Conservation (phyloP, 345 rosid genomes). For the Xanthoceras sorbifolium region DNA sequence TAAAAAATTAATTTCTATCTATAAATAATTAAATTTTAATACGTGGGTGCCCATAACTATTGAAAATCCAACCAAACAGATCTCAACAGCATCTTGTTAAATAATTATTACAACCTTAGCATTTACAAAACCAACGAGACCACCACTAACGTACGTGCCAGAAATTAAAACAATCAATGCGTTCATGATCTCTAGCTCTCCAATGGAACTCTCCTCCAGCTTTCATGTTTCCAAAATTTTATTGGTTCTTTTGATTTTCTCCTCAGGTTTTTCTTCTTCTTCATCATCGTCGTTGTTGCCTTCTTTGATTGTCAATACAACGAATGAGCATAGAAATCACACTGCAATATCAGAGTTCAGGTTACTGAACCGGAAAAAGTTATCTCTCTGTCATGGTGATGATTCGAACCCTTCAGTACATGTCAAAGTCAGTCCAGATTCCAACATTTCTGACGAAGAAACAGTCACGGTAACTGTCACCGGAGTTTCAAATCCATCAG, state of each 20-base stretch:
- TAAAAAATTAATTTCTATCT: too few relatives aligned
- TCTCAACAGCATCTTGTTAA: neutral
- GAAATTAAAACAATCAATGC: neutral
- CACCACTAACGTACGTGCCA: too few relatives aligned
- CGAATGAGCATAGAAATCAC: slow-evolving; percentile 34
- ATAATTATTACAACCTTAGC: neutral
- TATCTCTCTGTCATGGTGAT: slow-evolving; percentile 36
- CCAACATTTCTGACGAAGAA: slow-evolving; percentile 37
- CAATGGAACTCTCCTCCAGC: slow-evolving; percentile 8
- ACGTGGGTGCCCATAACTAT: neutral
- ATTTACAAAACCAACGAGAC: too few relatives aligned
- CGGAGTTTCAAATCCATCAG: slow-evolving; percentile 46
- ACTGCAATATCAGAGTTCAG: slow-evolving; percentile 58
- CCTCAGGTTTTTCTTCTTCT: slow-evolving; percentile 6
- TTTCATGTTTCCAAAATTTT: neutral
- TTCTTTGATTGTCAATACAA: slow-evolving; percentile 33
- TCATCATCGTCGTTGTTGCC: slow-evolving; percentile 17
- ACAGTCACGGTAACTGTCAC: slow-evolving; percentile 44
- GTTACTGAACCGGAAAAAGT: slow-evolving; percentile 47
- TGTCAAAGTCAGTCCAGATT: slow-evolving; percentile 26
- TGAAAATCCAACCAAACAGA: neutral
- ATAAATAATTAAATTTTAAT: too few relatives aligned
- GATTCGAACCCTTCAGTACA: slow-evolving; percentile 28
- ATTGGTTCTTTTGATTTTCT: neutral
- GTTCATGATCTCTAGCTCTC: neutral